phyloP scores from a whole-genome alignment of 352 stramenopile species.

The Aphanomyces invadans region DNA sequence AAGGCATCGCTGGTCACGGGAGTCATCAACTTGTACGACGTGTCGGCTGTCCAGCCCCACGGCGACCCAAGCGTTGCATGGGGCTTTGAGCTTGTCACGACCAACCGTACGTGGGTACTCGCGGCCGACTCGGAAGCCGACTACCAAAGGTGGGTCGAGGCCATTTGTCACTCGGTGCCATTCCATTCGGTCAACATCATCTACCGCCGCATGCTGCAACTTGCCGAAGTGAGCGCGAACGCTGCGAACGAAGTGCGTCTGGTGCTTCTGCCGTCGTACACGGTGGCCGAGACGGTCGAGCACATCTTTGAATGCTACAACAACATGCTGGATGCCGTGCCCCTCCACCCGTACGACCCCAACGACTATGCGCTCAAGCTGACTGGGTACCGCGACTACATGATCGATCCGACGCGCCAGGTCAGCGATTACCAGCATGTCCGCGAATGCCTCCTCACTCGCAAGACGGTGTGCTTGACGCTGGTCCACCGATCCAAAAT shows the following conservation, averaged over 20 bases:
- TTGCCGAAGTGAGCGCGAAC: slow-evolving; percentile 77
- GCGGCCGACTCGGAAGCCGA: slow-evolving; percentile 67
- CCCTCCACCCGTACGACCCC: slow-evolving; percentile 67
- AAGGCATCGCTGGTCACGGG: slow-evolving; percentile 67
- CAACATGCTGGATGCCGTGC: slow-evolving; percentile 60
- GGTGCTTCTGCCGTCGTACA: slow-evolving; percentile 73
- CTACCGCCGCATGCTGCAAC: slow-evolving; percentile 75
- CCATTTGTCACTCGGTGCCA: slow-evolving; percentile 69
- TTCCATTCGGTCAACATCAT: slow-evolving; percentile 71
- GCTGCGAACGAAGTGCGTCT: slow-evolving; percentile 81
- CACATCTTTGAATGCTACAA: slow-evolving; percentile 87
- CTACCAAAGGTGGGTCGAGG: slow-evolving; percentile 74
- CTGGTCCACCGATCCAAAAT: slow-evolving; percentile 80
- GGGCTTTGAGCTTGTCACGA: slow-evolving; percentile 72
- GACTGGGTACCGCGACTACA: slow-evolving; percentile 78
- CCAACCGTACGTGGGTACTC: slow-evolving; percentile 69
- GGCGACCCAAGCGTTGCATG: slow-evolving; percentile 49
- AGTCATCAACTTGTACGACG: slow-evolving; percentile 67
- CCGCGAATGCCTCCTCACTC: slow-evolving; percentile 72
- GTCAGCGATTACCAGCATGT: slow-evolving; percentile 85
- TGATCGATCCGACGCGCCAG: slow-evolving; percentile 58
- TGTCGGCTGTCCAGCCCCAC: slow-evolving; percentile 74
- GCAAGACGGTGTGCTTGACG: slow-evolving; percentile 78
- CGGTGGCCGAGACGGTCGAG: slow-evolving; percentile 81
- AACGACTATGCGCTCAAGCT: slow-evolving; percentile 79